Percentiles rank a stretch among this genome's conserved stretches.
Evolutionary conservation across 2,329 filamentous ascomycete species (phyloP).

Genomic region (Trichoderma aggressivum): DNA sequence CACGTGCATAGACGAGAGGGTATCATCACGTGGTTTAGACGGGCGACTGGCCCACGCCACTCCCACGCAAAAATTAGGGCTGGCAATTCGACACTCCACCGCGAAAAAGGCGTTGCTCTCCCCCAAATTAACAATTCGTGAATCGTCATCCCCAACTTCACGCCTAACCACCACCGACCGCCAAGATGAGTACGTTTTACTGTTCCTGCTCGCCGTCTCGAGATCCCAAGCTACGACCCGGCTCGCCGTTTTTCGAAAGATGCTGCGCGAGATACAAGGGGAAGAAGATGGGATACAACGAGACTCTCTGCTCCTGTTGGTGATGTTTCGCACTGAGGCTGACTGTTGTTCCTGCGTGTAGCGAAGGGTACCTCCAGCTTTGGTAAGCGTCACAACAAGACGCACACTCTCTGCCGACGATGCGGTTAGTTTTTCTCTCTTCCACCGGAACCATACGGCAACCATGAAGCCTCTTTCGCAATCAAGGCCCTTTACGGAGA

Average conservation of each 20-base stretch:
- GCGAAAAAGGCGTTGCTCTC: constrained; percentile 31
- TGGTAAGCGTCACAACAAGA: constrained; percentile 85
- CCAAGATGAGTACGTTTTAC: constrained; percentile 57
- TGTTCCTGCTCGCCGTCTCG: not conserved
- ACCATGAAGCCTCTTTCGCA: not conserved
- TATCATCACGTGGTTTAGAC: constrained; percentile 33
- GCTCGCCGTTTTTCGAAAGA: constrained; percentile 10
- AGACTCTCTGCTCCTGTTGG: not conserved
- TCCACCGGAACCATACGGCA: constrained; percentile 11
- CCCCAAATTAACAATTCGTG: constrained; percentile 35
- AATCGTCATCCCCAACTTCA: constrained; percentile 38
- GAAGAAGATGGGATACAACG: not conserved
- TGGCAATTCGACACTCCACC: constrained; percentile 36
- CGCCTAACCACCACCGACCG: constrained; percentile 46
- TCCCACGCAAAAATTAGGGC: constrained; percentile 35
- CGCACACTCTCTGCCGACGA: constrained; percentile 96
- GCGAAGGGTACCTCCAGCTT: constrained; percentile 58
- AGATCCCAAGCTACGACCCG: not conserved
- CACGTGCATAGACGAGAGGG: constrained; percentile 22
- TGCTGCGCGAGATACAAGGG: not conserved
- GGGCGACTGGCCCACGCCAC: constrained; percentile 24
- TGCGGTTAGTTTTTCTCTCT: constrained; percentile 69
- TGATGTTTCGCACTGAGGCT: not conserved
- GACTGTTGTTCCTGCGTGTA: constrained; percentile 35
- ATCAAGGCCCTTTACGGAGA: not conserved